phyloP scores from a whole-genome alignment of 768 basidiomycete species.

The Pleurotus platypus region DNA sequence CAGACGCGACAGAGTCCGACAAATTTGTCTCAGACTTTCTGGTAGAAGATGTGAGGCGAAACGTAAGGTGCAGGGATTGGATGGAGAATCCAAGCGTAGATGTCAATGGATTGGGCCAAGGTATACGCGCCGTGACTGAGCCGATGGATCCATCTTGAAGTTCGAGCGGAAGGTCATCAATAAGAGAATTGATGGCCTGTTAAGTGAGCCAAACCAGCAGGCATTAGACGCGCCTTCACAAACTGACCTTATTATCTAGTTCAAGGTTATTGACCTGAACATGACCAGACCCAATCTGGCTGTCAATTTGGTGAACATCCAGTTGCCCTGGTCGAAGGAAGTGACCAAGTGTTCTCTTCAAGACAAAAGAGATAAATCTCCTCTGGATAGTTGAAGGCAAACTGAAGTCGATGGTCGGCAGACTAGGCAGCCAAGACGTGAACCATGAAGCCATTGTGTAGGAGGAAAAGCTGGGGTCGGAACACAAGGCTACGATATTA shows the following conservation, averaged over 20 bases:
- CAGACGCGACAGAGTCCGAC: conserved; percentile 76
- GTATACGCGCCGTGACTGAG: conserved; percentile 73
- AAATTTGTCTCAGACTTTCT: conserved; percentile 35
- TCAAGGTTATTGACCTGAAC: conserved; percentile 85
- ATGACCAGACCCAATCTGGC: conserved; percentile 88
- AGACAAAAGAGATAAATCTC: conserved; percentile 85
- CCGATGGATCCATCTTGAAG: conserved; percentile 72
- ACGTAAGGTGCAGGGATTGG: conserved; percentile 64
- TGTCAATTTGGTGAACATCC: conserved; percentile 82
- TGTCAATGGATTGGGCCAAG: conserved; percentile 82
- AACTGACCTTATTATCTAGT: conserved; percentile 68
- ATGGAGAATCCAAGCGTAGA: conserved; percentile 69
- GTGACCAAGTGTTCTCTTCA: conserved; percentile 80
- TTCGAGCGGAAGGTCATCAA: conserved; percentile 62
- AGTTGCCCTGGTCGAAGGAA: conserved; percentile 88
- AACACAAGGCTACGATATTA: background rate
- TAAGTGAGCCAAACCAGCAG: conserved; percentile 1
- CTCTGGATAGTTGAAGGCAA: conserved; percentile 76
- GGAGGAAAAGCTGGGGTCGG: no score
- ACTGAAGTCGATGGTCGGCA: conserved; percentile 63
- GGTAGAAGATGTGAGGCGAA: conserved; percentile 37
- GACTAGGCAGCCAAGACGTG: conserved; percentile 55
- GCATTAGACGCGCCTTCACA: no score
- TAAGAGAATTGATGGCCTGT: conserved; percentile 76
- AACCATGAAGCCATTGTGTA: conserved; percentile 50